Conservation (phyloP, 2,329 filamentous ascomycete species). For the Colletotrichum magnum region DNA sequence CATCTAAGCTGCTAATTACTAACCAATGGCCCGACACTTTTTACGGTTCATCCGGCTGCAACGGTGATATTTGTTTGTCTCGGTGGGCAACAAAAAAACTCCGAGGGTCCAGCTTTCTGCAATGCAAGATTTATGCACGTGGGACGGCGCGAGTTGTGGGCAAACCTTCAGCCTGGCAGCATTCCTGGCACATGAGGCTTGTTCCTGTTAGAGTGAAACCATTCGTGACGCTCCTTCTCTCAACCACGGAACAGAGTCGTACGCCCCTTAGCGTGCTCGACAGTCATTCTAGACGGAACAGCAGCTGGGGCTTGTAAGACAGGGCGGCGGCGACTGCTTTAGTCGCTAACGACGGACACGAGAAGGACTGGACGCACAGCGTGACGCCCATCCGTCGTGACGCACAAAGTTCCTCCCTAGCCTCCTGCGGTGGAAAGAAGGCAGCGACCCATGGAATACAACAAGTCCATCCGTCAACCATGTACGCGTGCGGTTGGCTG, state of each 20-base stretch:
- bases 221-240: not conserved
- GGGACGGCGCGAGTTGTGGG: not conserved
- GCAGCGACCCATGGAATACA: constrained; percentile 4
- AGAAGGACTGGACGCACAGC: constrained; percentile 17
- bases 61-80: no score
- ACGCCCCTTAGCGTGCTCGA: not conserved
- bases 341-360: constrained; percentile 9
- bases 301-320: not conserved
- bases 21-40: no score
- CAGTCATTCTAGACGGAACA: constrained; percentile 16
- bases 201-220: not conserved
- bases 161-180: constrained; percentile 1
- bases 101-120: constrained; percentile 24
- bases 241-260: not conserved
- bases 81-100: constrained; percentile 7
- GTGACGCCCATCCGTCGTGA: not conserved
- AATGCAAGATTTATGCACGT: constrained; percentile 32
- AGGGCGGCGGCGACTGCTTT: not conserved
- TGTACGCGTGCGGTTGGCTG: constrained; percentile 3
- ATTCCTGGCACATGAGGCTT: not conserved
- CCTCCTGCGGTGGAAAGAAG: constrained; percentile 24
- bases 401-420: constrained; percentile 33
- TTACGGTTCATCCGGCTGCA: no score
- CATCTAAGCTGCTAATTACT: no score
- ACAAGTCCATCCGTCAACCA: constrained; percentile 3